These are phyloP conservation scores for Posidonia australis DNA, from an alignment of 106 monocot species.

Conservation along the genomic window DNA sequence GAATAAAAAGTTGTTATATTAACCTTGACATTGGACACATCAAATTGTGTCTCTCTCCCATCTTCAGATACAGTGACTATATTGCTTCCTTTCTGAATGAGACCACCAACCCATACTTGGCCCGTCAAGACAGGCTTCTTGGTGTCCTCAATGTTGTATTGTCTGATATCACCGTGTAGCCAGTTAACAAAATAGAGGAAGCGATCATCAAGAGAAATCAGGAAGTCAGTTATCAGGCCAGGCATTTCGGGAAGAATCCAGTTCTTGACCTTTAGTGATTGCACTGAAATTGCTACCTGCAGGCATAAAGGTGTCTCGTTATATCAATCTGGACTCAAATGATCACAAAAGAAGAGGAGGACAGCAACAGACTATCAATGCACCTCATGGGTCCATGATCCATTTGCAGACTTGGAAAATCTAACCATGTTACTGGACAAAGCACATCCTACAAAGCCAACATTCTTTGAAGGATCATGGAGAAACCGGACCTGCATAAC, in stretches of 20 bases:
- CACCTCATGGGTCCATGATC: slow-evolving; percentile 86
- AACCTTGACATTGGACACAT: slow-evolving; percentile 70
- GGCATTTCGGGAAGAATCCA: slow-evolving; percentile 99
- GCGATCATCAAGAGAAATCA: slow-evolving; percentile 85
- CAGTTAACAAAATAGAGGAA: slow-evolving; percentile 92
- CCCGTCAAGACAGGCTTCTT: slow-evolving; percentile 72
- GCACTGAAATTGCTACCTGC: slow-evolving; percentile 60
- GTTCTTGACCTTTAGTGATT: slow-evolving; percentile 76
- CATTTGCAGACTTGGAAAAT: slow-evolving; percentile 73
- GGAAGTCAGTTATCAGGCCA: slow-evolving; percentile 90
- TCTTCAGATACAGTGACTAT: slow-evolving; percentile 50
- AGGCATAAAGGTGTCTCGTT: background rate
- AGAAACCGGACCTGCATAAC: slow-evolving; percentile 87
- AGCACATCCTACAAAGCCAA: slow-evolving; percentile 86
- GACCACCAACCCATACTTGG: slow-evolving; percentile 92
- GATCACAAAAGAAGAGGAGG: background rate
- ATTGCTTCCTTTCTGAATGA: slow-evolving; percentile 66
- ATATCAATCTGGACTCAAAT: background rate
- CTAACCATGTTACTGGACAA: slow-evolving; percentile 86
- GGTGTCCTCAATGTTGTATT: slow-evolving; percentile 87
- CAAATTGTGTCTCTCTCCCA: slow-evolving; percentile 61
- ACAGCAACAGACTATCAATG: background rate
- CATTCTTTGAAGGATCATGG: slow-evolving; percentile 84
- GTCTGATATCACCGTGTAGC: slow-evolving; percentile 89
- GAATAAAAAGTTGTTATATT: too few species aligned